phyloP scores from a whole-genome alignment of 1,284 basidiomycete genomes.

The Tilletia caries region DNA sequence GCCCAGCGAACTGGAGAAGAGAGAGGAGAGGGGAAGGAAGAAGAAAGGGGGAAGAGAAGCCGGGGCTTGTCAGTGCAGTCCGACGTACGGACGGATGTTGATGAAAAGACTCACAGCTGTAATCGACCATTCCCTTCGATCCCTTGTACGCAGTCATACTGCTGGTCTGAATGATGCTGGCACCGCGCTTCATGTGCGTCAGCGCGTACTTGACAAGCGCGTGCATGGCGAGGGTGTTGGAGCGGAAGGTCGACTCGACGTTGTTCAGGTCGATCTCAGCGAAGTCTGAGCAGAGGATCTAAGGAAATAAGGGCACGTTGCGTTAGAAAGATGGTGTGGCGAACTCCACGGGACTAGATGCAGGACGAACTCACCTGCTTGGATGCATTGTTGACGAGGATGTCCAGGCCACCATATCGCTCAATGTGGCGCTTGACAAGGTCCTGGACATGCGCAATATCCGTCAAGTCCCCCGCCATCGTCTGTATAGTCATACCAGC shows the following conservation, averaged over 20 bases:
- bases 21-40: too few relatives aligned
- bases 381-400: constrained; percentile 64
- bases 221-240: constrained; percentile 35
- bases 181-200: constrained; percentile 64
- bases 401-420: constrained; percentile 44
- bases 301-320: too few relatives aligned
- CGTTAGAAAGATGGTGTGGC: too few relatives aligned
- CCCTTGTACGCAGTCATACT: constrained; percentile 65
- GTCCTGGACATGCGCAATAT: constrained; percentile 52
- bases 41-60: too few relatives aligned
- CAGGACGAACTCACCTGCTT: constrained; percentile 61
- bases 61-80: too few relatives aligned
- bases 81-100: too few relatives aligned
- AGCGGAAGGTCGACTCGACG: constrained; percentile 33
- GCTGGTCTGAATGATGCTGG: constrained; percentile 65
- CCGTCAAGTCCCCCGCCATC: constrained; percentile 58
- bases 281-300: constrained; percentile 44
- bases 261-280: constrained; percentile 40
- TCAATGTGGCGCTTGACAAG: constrained; percentile 61
- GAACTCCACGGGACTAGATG: too few relatives aligned
- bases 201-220: constrained; percentile 55
- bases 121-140: constrained; percentile 59
- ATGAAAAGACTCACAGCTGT: constrained; percentile 58
- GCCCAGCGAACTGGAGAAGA: too few relatives aligned
- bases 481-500: constrained; percentile 63